Conservation (phyloP, 2,329 filamentous ascomycete genomes). For the Sphaerulina musiva region DNA sequence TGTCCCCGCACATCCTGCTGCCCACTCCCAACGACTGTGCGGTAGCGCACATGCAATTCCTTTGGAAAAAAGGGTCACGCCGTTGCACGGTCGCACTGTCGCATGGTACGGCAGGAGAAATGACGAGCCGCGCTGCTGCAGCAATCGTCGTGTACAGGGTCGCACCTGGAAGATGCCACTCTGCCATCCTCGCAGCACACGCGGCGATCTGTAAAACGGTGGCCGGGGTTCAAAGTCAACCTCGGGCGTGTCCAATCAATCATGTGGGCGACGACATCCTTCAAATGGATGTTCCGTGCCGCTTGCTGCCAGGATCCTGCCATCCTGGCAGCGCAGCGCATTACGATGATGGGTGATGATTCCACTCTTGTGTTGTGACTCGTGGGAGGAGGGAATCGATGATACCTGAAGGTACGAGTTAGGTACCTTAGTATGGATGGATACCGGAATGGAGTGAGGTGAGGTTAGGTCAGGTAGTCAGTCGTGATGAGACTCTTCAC, state of each 20-base stretch:
- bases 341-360: not conserved
- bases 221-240: slow-evolving; percentile 1
- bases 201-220: not conserved
- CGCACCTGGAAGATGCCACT: not conserved
- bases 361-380: no score
- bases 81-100: not conserved
- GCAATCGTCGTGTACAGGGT: no score
- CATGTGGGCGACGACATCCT: not conserved
- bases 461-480: no score
- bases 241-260: slow-evolving; percentile 11
- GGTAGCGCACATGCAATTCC: not conserved
- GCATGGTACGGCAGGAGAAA: slow-evolving; percentile 19
- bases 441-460: no score
- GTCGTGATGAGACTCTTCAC: not conserved
- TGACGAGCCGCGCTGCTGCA: slow-evolving; percentile 14
- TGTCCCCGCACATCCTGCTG: not conserved
- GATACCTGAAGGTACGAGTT: no score
- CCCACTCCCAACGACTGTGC: not conserved
- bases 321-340: not conserved
- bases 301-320: not conserved
- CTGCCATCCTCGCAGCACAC: slow-evolving; percentile 1
- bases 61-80: not conserved
- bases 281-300: not conserved
- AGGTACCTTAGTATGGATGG: no score
- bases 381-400: no score